phyloP scores from a whole-genome alignment of 2,329 filamentous ascomycete species.

The Colletotrichum sp. region DNA sequence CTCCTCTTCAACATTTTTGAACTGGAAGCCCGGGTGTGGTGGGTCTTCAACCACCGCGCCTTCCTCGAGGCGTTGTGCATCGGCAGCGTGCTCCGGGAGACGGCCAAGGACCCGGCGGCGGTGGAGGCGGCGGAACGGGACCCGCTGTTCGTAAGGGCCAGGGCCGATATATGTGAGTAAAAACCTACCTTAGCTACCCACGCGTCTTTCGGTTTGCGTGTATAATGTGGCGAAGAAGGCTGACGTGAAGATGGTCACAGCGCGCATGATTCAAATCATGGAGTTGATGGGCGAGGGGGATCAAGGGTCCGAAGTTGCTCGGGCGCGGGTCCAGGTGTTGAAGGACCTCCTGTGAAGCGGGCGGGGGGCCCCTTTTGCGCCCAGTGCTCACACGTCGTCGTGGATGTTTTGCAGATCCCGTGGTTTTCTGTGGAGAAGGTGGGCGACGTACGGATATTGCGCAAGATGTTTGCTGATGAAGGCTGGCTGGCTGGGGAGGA shows the following conservation, averaged over 20 bases:
- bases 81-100: slow-evolving; percentile 62
- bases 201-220: neutral
- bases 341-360: slow-evolving; percentile 51
- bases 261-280: slow-evolving; percentile 69
- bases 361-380: neutral
- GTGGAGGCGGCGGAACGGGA: slow-evolving; percentile 55
- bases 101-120: slow-evolving; percentile 48
- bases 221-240: neutral
- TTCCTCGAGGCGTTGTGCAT: slow-evolving; percentile 79
- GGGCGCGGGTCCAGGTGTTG: slow-evolving; percentile 63
- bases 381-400: neutral
- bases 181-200: neutral
- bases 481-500: neutral
- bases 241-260: slow-evolving; percentile 33
- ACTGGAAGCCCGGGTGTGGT: slow-evolving; percentile 79
- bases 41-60: slow-evolving; percentile 82
- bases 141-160: slow-evolving; percentile 64
- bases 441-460: neutral
- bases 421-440: neutral
- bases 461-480: neutral
- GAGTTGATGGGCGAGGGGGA: slow-evolving; percentile 60
- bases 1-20: slow-evolving; percentile 73
- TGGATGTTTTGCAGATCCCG: neutral
- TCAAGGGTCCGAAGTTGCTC: slow-evolving; percentile 62
- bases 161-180: slow-evolving; percentile 64